Base-by-base conservation (phyloP, 257 asterid species). In the Mentha longifolia region DNA sequence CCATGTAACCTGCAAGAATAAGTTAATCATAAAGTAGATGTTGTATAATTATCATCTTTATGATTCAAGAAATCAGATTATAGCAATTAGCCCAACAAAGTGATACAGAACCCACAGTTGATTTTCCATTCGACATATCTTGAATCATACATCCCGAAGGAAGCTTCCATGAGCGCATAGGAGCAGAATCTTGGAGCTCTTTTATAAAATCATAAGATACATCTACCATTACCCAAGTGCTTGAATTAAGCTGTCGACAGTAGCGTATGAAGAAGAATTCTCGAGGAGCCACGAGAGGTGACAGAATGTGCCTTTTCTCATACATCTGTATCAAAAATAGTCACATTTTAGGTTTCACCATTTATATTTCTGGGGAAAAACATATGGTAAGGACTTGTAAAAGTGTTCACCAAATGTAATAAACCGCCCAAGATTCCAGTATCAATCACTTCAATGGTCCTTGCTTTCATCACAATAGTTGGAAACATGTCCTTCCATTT, bases 141-240 rank as follows among this genome's bases (percentile, higher is more conserved):
- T 90, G 82, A 79, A 90, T 83, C 64, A 84, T 56, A 61, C 97
- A 86, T 10, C 98, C 96, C 0, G 96, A 92, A 39, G 98, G 95
- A 68, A 86, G 77, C 79, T 76, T 90, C 97, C 95, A 83, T 3
- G 84, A 73, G 49, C 66, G 77, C 46, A 80, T 74, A 19, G 88
- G 79, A 59, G 70, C 74, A 59, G 76, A 78, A 64, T 77, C 83
- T 55, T 77, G 79, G 52, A 70, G 37, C 72, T 74, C 85, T 63
- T 78, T 84, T 49, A 82, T 54, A 56, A 74, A 65, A 58, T 88
- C 87, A 66, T 81, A 80, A 8, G 95, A 92, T 12, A 87, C 80
- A 70, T 89, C 89, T 1, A 78, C 89, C 77, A 92, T 76, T 37
- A 78, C 49, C 97, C 96, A 92, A 60, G 82, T 81, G 62, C 42